Base-by-base conservation (phyloP, 345 rosid species). In the Kernera saxatilis region DNA sequence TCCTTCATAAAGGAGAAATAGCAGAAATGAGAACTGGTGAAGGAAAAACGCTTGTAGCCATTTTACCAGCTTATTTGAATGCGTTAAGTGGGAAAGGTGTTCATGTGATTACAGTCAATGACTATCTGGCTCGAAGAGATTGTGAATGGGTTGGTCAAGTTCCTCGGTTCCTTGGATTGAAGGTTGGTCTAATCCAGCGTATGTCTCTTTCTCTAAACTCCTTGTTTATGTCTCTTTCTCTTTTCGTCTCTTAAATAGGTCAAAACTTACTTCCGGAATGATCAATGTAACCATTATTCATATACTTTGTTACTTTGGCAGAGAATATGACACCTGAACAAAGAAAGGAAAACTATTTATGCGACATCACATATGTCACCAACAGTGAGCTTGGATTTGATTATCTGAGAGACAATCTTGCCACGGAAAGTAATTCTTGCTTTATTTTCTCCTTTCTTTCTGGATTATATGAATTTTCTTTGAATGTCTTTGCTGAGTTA, bases 91-190 rank as follows among this genome's bases (percentile, higher is more conserved):
- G 93, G 56, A 91, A 89, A 81, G 97, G 98, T 68, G 98, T 93
- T 79, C 96, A 91, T 79, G 89, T 91, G 65, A 96, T 93, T n/a
- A 91, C 98, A 0, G 97, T 91, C 35, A 93, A 91, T 78, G 98
- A 93, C 84, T 93, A 93, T 85, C 49, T 93, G 27, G 98, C 98
- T 22, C 83, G 98, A 64, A 75, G 97, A 71, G 98, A 93, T 82
- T 93, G 97, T 74, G 98, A 93, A 76, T 93, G 98, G 98, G 97
- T 93, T 81, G 98, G 98, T 49, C 98, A 93, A 82, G 96, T 93
- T 81, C 97, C 96, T 30, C 86, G 98, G 15, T 93, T 93, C 76
- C 97, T 93, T 48, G 98, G 98, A 74, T 73, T 93, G 91, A 91
- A 87, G 88, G 98, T 93, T 86, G 98, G 98, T 84, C 82, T 93